phyloP scores from a whole-genome alignment of 1,139 yeast species.

The Debaryomyces sp. region DNA sequence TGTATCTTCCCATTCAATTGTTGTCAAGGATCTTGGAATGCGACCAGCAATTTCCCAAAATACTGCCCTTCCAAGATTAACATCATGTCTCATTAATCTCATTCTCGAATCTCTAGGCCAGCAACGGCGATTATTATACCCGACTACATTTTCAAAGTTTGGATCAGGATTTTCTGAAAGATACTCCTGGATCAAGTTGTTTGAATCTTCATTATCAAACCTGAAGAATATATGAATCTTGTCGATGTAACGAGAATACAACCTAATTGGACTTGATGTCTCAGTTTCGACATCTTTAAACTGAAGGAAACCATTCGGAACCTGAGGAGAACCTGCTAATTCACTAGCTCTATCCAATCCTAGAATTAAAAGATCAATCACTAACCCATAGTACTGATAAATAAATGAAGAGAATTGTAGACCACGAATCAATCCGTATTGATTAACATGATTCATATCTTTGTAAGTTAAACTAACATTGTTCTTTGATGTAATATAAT shows the following conservation, averaged over 20 bases:
- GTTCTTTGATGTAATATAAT: conserved; percentile 90
- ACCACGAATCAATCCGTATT: conserved; percentile 85
- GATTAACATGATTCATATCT: conserved; percentile 94
- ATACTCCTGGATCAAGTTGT: conserved; percentile 74
- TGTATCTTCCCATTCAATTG: conserved; percentile 79
- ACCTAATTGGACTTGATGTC: conserved; percentile 67
- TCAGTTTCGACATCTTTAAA: conserved; percentile 64
- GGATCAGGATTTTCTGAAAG: conserved; percentile 90
- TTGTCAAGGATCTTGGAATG: conserved; percentile 72
- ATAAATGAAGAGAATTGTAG: conserved; percentile 89
- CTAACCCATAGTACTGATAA: conserved; percentile 86
- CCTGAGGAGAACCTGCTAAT: conserved; percentile 74
- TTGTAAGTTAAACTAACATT: conserved; percentile 82
- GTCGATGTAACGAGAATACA: conserved; percentile 84
- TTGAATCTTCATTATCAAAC: conserved; percentile 72
- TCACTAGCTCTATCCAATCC: conserved; percentile 89
- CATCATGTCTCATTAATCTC: conserved; percentile 91
- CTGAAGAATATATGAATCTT: conserved; percentile 78
- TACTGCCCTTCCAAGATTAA: conserved; percentile 86
- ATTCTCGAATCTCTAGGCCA: conserved; percentile 96
- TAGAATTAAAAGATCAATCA: conserved; percentile 75
- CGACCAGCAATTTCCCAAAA: conserved; percentile 89
- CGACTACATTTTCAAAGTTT: conserved; percentile 81
- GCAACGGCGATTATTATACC: conserved; percentile 85
- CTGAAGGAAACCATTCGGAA: conserved; percentile 79